Conservation (phyloP, 2,329 filamentous ascomycete species). For the Botryotinia narcissicola region DNA sequence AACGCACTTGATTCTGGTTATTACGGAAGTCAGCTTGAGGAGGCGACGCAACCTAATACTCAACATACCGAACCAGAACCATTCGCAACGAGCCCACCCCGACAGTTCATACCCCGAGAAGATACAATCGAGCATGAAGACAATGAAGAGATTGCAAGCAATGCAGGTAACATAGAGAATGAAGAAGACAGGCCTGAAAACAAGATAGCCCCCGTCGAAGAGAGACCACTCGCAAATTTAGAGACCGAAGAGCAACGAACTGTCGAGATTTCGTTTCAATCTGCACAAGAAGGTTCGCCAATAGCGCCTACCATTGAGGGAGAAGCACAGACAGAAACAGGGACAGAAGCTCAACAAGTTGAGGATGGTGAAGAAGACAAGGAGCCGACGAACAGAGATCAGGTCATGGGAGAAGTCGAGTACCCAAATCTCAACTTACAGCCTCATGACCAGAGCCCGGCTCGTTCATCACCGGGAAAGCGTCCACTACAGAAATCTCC, state of each 20-base stretch:
- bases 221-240: constrained; percentile 23
- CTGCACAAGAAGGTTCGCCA: constrained; percentile 47
- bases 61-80: constrained; percentile 24
- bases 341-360: not conserved
- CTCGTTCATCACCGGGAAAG: constrained; percentile 29
- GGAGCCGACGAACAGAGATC: constrained; percentile 17
- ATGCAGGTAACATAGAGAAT: not conserved
- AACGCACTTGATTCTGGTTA: constrained; percentile 63
- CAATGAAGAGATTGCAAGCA: not conserved
- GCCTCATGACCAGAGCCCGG: constrained; percentile 25
- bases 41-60: constrained; percentile 26
- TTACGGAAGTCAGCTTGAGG: constrained; percentile 58
- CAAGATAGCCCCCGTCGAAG: constrained; percentile 18
- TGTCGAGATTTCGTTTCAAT: constrained; percentile 42
- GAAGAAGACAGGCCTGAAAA: not conserved
- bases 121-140: not conserved
- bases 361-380: constrained; percentile 16
- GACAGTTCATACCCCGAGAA: constrained; percentile 18
- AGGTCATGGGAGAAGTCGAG: constrained; percentile 16
- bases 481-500: constrained; percentile 25
- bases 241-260: constrained; percentile 32
- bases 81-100: not conserved
- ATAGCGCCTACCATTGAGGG: constrained; percentile 20
- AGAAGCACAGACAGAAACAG: constrained; percentile 2
- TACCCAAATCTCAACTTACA: constrained; percentile 33